Evolutionary conservation across 2,329 filamentous ascomycete genomes (phyloP), one percentile per base, ranked within the genome.

Genomic region (Neophaeococcomyces mojaviensis): DNA sequence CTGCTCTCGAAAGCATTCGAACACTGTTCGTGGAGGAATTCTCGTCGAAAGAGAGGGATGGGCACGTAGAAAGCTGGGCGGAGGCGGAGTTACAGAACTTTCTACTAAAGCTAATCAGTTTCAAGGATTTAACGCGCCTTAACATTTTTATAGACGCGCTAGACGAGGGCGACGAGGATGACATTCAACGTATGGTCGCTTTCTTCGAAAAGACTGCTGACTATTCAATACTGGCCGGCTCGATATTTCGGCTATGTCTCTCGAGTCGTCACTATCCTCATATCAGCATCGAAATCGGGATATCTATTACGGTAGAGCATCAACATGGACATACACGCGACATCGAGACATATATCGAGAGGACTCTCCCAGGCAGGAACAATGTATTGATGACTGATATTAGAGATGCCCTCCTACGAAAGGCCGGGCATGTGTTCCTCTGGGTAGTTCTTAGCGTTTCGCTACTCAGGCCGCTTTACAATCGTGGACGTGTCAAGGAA

Each of bases 221-320:
- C 28, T 2, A 42, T 34, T 49, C 55, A 8, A 22, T 48, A 12
- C 36, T 32, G 6, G 13, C 35, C 13, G n/a, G n/a, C n/a, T 33
- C 50, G 5, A 30, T 15, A 1, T 55, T 69, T 10, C 52, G 47
- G 9, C 52, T 68, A 7, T 68, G 61, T 48, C 63, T 71, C 30
- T 66, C 69, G 0, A 71, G 68, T 47, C 59, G 69, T 3, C 67
- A 71, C 47, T 72, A 71, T 53, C 70, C 69, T 1, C 49, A 63
- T 10, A 65, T 74, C 35, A 53, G 39, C 0, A 59, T 70, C 3
- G 10, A 47, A 2, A 55, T 57, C 2, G 59, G 60, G 2, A 33
- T 62, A 1, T 40, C 64, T 13, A 38, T 65, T 0, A 51, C 57
- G 2, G 52, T 70, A 10, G 64, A 71, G 49, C 37, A 58, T 2